Base-by-base conservation (phyloP, 2,329 filamentous ascomycete species). In the Fusarium sulawesiense region DNA sequence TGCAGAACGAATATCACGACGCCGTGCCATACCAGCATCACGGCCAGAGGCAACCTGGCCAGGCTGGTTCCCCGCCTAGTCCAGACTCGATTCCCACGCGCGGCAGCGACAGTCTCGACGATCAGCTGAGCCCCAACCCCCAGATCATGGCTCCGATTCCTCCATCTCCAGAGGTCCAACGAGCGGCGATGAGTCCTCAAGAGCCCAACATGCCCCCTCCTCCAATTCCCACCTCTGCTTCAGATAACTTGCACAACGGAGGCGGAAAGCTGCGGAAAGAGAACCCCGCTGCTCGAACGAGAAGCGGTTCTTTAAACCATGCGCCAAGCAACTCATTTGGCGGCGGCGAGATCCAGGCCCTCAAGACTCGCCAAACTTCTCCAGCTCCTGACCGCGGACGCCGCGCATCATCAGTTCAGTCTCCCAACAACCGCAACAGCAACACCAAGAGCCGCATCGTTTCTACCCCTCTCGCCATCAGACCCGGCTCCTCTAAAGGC, bases 401-500 rank as follows among this genome's bases (percentile, higher is more conserved):
- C 11, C 81, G 85, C 58, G 85, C 84, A 71, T 81, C 81, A 29
- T 87, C 86, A 13, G 84, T 82, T 2, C 85, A 87, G 45, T 80
- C 81, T 3, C 68, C 74, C 6, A 66, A 69, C 8, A 64, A 70
- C 16, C 77, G 78, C 50, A 66, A 68, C 23, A 67, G 51, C 11
- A 71, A 68, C 47, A 77, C 71, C 48, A 75, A 73, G 69, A 80
- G 75, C 37, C 78, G 80, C 7, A 71, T 78, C 16, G 75, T 80
- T 6, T 64, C 74, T 56, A 57, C 80, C 74, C 57, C 79, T 74
- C 8, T 77, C 76, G 53, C 80, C 69, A 50, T 69, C 48, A 64
- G 72, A 42, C 72, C 77, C 13, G 50, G 64, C 10, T 73, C 77
- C 11, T 65, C 75, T 5, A 72, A 74, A 37, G 71, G 68, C 25